Percentiles rank a stretch among this genome's conserved stretches.
These are phyloP conservation scores for Fraxinus americana DNA, from an alignment of 257 asterid species.

Conservation along the genomic window DNA sequence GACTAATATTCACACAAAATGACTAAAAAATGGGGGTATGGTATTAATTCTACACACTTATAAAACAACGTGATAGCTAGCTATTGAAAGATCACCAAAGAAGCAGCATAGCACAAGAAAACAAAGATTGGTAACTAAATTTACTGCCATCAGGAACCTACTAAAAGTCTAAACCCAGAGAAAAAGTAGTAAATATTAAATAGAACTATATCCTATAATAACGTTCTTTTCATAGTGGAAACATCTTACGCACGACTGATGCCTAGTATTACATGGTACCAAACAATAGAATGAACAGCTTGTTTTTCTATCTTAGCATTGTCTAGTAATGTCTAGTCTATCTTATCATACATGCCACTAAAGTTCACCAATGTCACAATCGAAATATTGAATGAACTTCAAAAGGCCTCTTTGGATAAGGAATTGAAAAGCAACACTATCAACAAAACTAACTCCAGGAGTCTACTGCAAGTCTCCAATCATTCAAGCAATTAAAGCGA, in stretches of 20 bases:
- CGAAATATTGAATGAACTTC: constrained; percentile 5
- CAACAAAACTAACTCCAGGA: constrained; percentile 17
- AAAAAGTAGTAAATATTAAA: neutral
- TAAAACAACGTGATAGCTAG: no score
- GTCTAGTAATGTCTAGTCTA: neutral
- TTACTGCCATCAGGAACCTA: neutral
- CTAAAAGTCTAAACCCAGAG: no score
- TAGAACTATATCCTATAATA: no score
- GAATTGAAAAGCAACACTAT: constrained; percentile 19
- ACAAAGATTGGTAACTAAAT: neutral
- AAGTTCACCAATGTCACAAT: constrained; percentile 20
- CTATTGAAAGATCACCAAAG: neutral
- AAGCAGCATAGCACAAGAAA: neutral
- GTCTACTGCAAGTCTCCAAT: neutral
- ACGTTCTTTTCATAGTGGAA: neutral
- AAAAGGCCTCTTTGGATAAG: constrained; percentile 3
- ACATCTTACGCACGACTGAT: neutral
- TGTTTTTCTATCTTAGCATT: neutral
- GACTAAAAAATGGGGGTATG: neutral
- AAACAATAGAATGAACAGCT: neutral
- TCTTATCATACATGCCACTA: neutral
- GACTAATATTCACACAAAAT: neutral
- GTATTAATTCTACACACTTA: no score
- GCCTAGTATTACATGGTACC: neutral
- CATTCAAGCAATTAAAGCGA: neutral